phyloP scores from a whole-genome alignment of 139 green algal genomes.

The Chlorella sp. region DNA sequence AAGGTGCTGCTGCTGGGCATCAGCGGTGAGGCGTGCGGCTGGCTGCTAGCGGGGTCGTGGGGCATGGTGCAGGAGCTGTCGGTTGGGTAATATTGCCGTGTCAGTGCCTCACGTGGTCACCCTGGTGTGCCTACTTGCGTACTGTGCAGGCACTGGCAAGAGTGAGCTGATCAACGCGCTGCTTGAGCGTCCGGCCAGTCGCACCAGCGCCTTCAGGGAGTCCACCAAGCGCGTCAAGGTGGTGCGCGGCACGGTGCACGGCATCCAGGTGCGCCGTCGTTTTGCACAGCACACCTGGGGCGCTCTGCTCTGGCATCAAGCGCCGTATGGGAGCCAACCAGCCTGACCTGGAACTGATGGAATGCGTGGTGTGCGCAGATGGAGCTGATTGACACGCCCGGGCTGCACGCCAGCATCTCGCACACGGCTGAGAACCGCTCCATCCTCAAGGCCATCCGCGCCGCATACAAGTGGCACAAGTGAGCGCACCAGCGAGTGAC shows the following conservation, averaged over 20 bases:
- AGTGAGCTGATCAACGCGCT: constrained; percentile 48
- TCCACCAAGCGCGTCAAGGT: constrained; percentile 36
- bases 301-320: too few relatives aligned
- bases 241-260: constrained; percentile 25
- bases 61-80: neutral
- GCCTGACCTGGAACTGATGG: too few relatives aligned
- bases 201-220: constrained; percentile 39
- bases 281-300: neutral
- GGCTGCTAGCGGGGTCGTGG: neutral
- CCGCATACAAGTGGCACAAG: constrained; percentile 13
- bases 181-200: constrained; percentile 23
- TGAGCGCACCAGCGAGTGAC: too few relatives aligned
- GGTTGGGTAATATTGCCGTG: neutral
- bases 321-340: too few relatives aligned
- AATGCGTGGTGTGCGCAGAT: too few relatives aligned
- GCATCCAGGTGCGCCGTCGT: constrained; percentile 17
- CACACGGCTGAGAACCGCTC: constrained; percentile 28
- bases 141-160: constrained; percentile 38
- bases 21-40: neutral
- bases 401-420: constrained; percentile 30
- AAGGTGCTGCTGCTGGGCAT: too few relatives aligned
- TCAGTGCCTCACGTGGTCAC: too few relatives aligned
- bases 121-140: neutral
- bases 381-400: constrained; percentile 50
- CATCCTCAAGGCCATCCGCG: constrained; percentile 24